Evolutionary conservation across 768 basidiomycete genomes (phyloP).

Genomic region (Piloderma croceum): DNA sequence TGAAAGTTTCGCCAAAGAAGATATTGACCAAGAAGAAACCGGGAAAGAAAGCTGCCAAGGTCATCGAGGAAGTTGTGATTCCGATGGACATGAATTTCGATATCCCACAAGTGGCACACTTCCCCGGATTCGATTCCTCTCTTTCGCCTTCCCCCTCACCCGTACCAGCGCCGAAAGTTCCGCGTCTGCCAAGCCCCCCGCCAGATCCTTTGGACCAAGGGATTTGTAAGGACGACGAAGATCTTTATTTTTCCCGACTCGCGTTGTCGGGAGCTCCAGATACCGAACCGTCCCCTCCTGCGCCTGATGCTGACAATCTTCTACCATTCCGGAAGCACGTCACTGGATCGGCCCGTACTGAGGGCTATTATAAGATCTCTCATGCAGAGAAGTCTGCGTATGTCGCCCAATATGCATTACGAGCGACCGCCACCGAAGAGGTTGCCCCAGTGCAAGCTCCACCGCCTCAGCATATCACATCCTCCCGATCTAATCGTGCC

Average conservation of each 20-base stretch:
- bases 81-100: slow-evolving; percentile 46
- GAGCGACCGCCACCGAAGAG: slow-evolving; percentile 41
- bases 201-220: slow-evolving; percentile 51
- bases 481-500: slow-evolving; percentile 86
- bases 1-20: slow-evolving; percentile 28
- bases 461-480: slow-evolving; percentile 52
- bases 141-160: slow-evolving; percentile 48
- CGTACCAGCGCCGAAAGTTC: slow-evolving; percentile 34
- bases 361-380: slow-evolving; percentile 94
- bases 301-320: slow-evolving; percentile 23
- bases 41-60: slow-evolving; percentile 21
- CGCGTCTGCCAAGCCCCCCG: slow-evolving; percentile 40
- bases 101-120: slow-evolving; percentile 43
- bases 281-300: slow-evolving; percentile 16
- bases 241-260: slow-evolving; percentile 72
- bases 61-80: slow-evolving; percentile 42
- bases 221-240: slow-evolving; percentile 83
- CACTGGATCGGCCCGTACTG: slow-evolving; percentile 85
- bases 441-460: slow-evolving; percentile 37
- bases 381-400: slow-evolving; percentile 89
- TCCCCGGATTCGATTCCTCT: slow-evolving; percentile 45
- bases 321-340: slow-evolving; percentile 67
- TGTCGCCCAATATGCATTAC: slow-evolving; percentile 80
- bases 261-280: slow-evolving; percentile 39
- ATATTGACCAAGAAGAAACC: slow-evolving; percentile 30